Conservation (phyloP, 108 stramenopile genomes). For the Chaetoceros tenuissimus region DNA sequence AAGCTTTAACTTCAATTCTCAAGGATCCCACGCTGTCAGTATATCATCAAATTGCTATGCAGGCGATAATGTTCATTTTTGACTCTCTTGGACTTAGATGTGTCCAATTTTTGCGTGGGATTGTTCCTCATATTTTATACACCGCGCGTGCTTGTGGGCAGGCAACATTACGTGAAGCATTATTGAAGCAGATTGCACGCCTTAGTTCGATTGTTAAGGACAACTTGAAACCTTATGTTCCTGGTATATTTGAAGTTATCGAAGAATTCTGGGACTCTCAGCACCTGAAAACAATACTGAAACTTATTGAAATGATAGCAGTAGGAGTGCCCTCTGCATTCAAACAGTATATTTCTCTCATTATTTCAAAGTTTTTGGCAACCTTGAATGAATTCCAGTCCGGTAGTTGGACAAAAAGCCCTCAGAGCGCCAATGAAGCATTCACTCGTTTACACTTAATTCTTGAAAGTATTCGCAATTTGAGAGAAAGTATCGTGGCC, state of each 20-base stretch:
- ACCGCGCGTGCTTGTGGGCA: slow-evolving; percentile 69
- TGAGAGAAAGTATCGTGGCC: slow-evolving; percentile 59
- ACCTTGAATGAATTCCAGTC: slow-evolving; percentile 58
- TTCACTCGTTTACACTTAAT: slow-evolving; percentile 52
- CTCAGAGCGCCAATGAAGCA: slow-evolving; percentile 5
- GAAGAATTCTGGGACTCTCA: slow-evolving; percentile 81
- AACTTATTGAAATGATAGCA: slow-evolving; percentile 77
- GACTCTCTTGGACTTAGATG: slow-evolving; percentile 79
- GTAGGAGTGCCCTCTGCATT: slow-evolving; percentile 79
- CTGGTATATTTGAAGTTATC: slow-evolving; percentile 83
- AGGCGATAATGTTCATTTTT: slow-evolving; percentile 92
- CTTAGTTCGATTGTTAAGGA: slow-evolving; percentile 82
- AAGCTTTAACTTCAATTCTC: slow-evolving; percentile 84
- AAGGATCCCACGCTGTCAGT: slow-evolving; percentile 77
- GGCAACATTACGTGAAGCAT: slow-evolving; percentile 77
- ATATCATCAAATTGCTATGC: slow-evolving; percentile 90
- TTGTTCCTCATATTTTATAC: slow-evolving; percentile 85
- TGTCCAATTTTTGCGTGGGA: slow-evolving; percentile 75
- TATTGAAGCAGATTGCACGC: slow-evolving; percentile 82
- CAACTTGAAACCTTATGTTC: slow-evolving; percentile 82
- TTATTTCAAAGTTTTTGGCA: slow-evolving; percentile 56
- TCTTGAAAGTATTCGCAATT: slow-evolving; percentile 48
- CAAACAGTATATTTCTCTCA: slow-evolving; percentile 56
- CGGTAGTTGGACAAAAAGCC: slow-evolving; percentile 33
- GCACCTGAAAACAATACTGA: slow-evolving; percentile 81